Base-by-base conservation (phyloP, 2,329 filamentous ascomycete species). In the Pseudogymnoascus sp. region DNA sequence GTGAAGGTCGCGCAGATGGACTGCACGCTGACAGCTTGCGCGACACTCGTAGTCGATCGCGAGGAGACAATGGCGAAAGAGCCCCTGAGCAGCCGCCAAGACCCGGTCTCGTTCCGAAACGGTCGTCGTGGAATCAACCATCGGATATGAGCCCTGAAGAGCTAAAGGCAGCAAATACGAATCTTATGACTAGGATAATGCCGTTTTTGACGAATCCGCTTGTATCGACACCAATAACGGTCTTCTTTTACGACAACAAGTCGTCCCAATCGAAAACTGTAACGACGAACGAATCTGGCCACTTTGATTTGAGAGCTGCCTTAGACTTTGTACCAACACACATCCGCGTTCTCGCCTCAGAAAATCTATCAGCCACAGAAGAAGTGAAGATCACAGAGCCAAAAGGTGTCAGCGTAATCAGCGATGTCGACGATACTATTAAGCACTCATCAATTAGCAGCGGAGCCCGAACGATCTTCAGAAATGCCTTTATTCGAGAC, bases 341-440 rank as follows among this genome's bases (percentile, higher is more conserved):
- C 71, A 86, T 97, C 24, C 83, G 92, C 44, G 88, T 99, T 1
- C 76, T 99, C 15, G 93, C 91, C 5, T 92, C 88, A 10, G 92
- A 97, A 70, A 83, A 87, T 62, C 79, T 99, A 3, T 96, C 92
- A 13, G 87, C 86, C 0, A 90, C 88, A 1, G 88, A 94, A 65
- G 82, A 89, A 61, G 81, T 99, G 47, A 80, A 84, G 40, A 78
- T 97, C 59, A 92, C 88, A 3, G 88, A 93, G 63, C 84, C 89
- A 0, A 79, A 78, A 21, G 94, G 94, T 40, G 83, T 99, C 64
- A 97, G 92, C 73, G 71, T 99, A 63, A 97, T 99, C 72, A 97
- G 91, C 72, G 94, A 99, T 72, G 94, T 99, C 65, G 94, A 99
- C 70, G 94, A 99, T 74, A 99, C 94, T 0, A 87, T 99, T 71